phyloP scores from a whole-genome alignment of 179 eudicot genomes.

The Gypsophila paniculata region DNA sequence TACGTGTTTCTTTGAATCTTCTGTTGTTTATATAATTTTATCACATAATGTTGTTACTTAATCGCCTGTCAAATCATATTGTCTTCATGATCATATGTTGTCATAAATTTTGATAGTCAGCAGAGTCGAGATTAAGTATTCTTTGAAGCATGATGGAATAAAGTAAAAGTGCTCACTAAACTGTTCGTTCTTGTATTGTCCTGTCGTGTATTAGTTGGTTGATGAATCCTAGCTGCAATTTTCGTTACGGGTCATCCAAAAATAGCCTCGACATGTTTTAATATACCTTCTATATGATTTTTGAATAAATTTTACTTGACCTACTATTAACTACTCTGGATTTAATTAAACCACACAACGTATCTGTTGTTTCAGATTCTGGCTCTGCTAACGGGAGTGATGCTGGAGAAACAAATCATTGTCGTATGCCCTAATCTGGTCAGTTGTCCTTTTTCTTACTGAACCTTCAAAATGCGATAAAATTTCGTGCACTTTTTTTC shows the following conservation, averaged over 20 bases:
- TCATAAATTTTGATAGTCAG: not conserved
- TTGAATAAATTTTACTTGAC: not conserved
- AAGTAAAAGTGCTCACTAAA: not conserved
- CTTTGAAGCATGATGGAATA: not conserved
- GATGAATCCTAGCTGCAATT: not conserved
- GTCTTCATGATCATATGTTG: not conserved
- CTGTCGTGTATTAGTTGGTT: not conserved
- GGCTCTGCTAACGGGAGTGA: conserved; percentile 69
- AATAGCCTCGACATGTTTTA: not conserved
- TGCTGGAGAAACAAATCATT: conserved; percentile 86
- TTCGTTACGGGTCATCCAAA: not conserved
- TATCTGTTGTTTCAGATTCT: conserved; percentile 55
- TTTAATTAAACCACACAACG: not conserved
- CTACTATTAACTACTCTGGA: not conserved
- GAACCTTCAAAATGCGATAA: not conserved
- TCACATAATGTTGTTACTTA: not conserved
- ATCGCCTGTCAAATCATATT: not conserved
- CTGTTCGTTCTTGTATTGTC: not conserved
- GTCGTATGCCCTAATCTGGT: conserved; percentile 84
- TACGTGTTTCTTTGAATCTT: conserved; percentile 30
- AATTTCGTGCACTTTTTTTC: not conserved
- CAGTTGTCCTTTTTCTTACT: conserved; percentile 1
- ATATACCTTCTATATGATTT: not conserved
- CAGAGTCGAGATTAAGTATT: not conserved
- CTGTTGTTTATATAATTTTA: not conserved